Conservation (phyloP, 2,329 filamentous ascomycete species). For the Xylaria sp. region DNA sequence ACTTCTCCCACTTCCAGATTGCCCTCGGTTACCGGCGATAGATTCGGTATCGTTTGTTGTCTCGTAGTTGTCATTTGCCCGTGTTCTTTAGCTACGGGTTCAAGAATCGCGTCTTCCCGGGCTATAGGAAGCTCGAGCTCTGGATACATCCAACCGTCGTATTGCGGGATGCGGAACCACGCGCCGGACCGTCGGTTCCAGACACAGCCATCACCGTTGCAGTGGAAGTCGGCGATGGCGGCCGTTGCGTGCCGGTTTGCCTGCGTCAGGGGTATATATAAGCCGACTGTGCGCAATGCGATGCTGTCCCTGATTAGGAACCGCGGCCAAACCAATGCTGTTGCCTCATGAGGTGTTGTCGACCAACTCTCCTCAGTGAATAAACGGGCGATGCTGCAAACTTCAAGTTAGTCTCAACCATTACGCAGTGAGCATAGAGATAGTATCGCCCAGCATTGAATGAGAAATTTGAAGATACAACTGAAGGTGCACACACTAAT, state of each 20-base stretch:
- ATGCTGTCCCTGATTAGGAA: conserved; percentile 29
- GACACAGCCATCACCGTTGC: conserved; percentile 38
- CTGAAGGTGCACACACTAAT: conserved; percentile 44
- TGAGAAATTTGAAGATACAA: not conserved
- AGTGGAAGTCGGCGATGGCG: conserved; percentile 45
- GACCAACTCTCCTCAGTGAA: conserved; percentile 43
- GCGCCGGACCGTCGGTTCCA: conserved; percentile 46
- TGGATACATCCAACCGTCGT: conserved; percentile 44
- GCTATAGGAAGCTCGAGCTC: conserved; percentile 44
- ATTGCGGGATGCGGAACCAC: conserved; percentile 47
- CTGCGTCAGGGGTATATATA: conserved; percentile 26
- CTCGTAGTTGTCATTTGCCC: conserved; percentile 7
- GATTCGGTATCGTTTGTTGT: not conserved
- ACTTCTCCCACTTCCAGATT: not conserved
- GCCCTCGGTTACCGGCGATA: not conserved
- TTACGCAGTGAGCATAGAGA: not conserved
- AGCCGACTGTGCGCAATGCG: conserved; percentile 32
- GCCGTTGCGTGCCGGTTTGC: conserved; percentile 41
- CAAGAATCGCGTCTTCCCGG: conserved; percentile 42
- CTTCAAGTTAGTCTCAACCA: not conserved
- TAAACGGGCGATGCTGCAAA: conserved; percentile 40
- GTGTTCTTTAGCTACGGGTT: conserved; percentile 34
- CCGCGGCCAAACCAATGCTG: conserved; percentile 37
- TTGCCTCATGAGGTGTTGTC: conserved; percentile 1
- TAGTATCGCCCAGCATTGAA: not conserved